A percentile compares a stretch with the other conserved stretches of the same genome.
These are phyloP conservation scores for Agaricus subrufescens DNA, from an alignment of 768 basidiomycete genomes.

Conservation along the genomic window DNA sequence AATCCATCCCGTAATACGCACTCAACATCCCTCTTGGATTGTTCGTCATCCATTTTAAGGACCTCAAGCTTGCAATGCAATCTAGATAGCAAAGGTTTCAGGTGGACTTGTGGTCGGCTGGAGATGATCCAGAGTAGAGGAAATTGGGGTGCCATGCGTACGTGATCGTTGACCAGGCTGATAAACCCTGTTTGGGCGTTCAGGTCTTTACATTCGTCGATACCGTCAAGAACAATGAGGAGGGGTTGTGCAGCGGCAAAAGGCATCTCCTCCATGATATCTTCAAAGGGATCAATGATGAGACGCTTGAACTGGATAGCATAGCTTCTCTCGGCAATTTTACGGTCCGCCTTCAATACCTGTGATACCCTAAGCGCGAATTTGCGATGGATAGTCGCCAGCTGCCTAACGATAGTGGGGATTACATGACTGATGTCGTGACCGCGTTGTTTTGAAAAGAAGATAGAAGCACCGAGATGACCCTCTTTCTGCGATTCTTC, in stretches of 20 bases:
- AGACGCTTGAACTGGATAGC: not conserved
- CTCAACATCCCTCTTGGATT: not conserved
- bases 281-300: not conserved
- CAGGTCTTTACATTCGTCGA: conserved; percentile 5
- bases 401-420: not conserved
- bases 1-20: not conserved
- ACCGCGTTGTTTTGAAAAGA: not conserved
- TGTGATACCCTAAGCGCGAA: not conserved
- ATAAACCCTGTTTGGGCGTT: conserved; percentile 2
- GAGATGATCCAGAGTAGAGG: conserved; percentile 2
- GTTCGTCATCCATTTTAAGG: not conserved
- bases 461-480: not conserved
- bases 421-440: not conserved
- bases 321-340: not conserved
- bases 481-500: not conserved
- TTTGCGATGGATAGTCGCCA: not conserved
- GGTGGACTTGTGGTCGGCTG: conserved; percentile 3
- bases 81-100: not conserved
- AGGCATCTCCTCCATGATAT: not conserved
- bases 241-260: not conserved
- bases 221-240: not conserved
- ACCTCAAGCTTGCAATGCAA: not conserved
- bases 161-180: conserved; percentile 2
- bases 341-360: not conserved
- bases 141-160: not conserved